Conservation (phyloP, 1,284 basidiomycete genomes). For the Malassezia vespertilionis region DNA sequence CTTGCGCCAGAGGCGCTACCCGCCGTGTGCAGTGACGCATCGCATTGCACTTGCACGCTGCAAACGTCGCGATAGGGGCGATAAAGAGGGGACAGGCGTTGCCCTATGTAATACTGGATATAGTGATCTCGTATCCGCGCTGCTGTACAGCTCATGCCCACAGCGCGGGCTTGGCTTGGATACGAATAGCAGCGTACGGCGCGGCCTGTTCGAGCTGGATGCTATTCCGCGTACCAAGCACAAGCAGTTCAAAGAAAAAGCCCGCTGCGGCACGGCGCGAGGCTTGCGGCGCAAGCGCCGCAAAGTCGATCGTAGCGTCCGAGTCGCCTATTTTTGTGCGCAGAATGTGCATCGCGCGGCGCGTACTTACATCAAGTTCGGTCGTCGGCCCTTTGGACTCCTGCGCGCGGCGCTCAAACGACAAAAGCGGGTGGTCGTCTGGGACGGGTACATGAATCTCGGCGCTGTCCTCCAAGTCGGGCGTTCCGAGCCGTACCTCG, state of each 20-base stretch:
- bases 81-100: no score
- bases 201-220: conserved; percentile 63
- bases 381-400: conserved; percentile 44
- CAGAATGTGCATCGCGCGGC: conserved; percentile 22
- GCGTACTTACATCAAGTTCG: conserved; percentile 49
- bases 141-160: no score
- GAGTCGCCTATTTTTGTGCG: conserved; percentile 30
- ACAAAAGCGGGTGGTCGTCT: conserved; percentile 65
- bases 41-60: no score
- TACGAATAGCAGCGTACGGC: conserved; percentile 71
- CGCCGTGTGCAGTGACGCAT: no score
- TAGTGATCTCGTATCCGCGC: no score
- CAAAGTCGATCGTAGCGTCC: conserved; percentile 56
- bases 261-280: conserved; percentile 79
- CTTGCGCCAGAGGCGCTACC: no score
- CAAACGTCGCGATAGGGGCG: no score
- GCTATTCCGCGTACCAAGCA: conserved; percentile 82
- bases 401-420: conserved; percentile 61
- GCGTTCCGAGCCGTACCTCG: conserved; percentile 33
- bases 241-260: conserved; percentile 95
- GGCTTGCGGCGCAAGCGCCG: conserved; percentile 64
- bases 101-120: no score
- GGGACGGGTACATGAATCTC: conserved; percentile 54
- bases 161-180: conserved; percentile 69
- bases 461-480: conserved; percentile 56